A percentile compares a stretch with the other conserved stretches of the same genome.
These are phyloP conservation scores for Saccharomycopsis malanga DNA, from an alignment of 805 yeast species.

Conservation along the genomic window DNA sequence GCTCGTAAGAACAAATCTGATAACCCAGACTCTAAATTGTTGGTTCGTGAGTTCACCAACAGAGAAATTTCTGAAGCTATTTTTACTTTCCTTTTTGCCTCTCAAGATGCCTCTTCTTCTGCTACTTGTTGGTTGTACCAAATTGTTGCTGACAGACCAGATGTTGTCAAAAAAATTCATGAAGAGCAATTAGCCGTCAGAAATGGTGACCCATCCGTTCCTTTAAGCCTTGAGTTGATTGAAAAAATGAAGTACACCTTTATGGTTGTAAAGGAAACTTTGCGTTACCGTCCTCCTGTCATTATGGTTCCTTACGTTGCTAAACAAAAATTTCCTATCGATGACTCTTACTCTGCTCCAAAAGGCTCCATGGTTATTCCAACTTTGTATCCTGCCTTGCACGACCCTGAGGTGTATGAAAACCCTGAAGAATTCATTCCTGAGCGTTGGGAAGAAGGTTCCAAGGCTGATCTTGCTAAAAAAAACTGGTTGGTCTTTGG, in stretches of 20 bases:
- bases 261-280: constrained; percentile 85
- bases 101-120: constrained; percentile 96
- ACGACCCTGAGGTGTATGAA: constrained; percentile 94
- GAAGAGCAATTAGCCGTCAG: constrained; percentile 86
- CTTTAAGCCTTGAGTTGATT: constrained; percentile 63
- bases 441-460: constrained; percentile 86
- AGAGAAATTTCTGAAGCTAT: constrained; percentile 93
- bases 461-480: constrained; percentile 66
- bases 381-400: constrained; percentile 89
- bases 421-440: constrained; percentile 93
- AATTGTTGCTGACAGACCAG: constrained; percentile 92
- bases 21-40: constrained; percentile 47
- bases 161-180: constrained; percentile 76
- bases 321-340: constrained; percentile 78
- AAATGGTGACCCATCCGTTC: constrained; percentile 59
- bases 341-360: constrained; percentile 83
- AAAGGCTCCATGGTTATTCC: constrained; percentile 97
- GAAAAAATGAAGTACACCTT: constrained; percentile 83
- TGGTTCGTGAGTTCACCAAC: constrained; percentile 77
- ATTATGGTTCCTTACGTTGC: constrained; percentile 96
- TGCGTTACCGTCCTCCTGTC: constrained; percentile 96
- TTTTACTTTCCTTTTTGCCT: constrained; percentile 93
- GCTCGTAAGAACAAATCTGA: constrained; percentile 37
- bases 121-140: constrained; percentile 98
- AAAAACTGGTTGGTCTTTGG: constrained; percentile 97